Evolutionary conservation across 495 filamentous ascomycete species (phyloP).

Genomic region (Peziza echinospora): DNA sequence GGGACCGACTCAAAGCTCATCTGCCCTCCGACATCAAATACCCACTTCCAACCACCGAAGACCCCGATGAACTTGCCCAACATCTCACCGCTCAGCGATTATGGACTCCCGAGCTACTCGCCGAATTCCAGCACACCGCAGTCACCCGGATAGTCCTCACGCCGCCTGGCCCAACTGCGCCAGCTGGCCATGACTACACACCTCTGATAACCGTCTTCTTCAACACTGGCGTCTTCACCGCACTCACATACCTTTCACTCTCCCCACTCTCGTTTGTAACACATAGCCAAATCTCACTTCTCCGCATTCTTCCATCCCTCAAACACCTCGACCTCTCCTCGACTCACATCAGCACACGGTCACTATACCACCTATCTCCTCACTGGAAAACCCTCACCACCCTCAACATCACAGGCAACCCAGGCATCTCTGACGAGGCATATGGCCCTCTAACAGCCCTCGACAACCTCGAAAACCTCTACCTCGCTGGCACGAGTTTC

Average conservation of each 20-base stretch:
- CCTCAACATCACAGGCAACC: conserved; percentile 17
- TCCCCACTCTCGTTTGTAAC: conserved; percentile 6
- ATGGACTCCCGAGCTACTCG: neutral
- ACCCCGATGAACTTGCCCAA: neutral
- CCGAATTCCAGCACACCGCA: neutral
- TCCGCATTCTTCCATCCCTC: conserved; percentile 15
- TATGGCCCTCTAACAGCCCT: conserved; percentile 17
- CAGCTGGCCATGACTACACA: neutral
- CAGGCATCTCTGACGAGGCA: conserved; percentile 16
- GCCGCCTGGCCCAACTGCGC: neutral
- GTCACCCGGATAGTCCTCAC: neutral
- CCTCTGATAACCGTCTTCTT: conserved; percentile 11
- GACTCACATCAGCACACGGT: conserved; percentile 12
- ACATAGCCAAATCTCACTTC: conserved; percentile 13
- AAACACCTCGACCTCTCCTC: conserved; percentile 9
- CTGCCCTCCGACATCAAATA: too few species aligned
- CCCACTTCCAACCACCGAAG: too few species aligned
- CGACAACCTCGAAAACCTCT: conserved; percentile 10
- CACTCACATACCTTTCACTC: conserved; percentile 10
- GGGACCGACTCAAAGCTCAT: too few species aligned
- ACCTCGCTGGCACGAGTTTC: conserved; percentile 20
- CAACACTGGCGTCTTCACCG: conserved; percentile 8
- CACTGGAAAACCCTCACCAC: conserved; percentile 11
- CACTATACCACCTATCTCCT: conserved; percentile 16
- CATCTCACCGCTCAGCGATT: neutral